These are phyloP conservation scores for Antitrichia curtipendula DNA, from an alignment of 225 moss, liverwort and hornwort genomes.

Conservation along the genomic window DNA sequence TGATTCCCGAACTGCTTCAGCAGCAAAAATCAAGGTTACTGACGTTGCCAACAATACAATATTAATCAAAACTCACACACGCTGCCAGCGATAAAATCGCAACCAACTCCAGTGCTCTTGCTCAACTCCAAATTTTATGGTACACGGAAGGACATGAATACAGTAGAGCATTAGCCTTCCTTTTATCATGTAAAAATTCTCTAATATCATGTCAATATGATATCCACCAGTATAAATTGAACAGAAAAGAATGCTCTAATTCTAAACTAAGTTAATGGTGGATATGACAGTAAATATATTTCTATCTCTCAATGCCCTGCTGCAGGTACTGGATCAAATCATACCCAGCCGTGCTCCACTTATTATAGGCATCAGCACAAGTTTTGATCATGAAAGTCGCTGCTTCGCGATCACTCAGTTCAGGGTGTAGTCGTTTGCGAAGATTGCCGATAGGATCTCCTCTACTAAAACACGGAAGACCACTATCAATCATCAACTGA, in stretches of 20 bases:
- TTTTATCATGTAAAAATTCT: neutral
- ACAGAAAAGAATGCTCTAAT: neutral
- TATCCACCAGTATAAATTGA: slow-evolving; percentile 1
- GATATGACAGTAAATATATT: neutral
- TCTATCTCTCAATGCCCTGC: slow-evolving; percentile 75
- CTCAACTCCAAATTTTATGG: neutral
- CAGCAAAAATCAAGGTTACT: neutral
- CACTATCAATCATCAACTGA: slow-evolving; percentile 71
- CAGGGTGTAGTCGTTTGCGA: slow-evolving; percentile 75
- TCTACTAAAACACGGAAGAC: slow-evolving; percentile 81
- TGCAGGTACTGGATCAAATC: slow-evolving; percentile 85
- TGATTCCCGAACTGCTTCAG: neutral
- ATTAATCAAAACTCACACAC: neutral
- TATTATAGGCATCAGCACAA: slow-evolving; percentile 82
- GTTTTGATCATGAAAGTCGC: slow-evolving; percentile 85
- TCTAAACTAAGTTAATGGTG: slow-evolving; percentile 5
- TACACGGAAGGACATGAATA: neutral
- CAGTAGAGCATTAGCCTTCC: neutral
- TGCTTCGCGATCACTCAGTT: slow-evolving; percentile 72
- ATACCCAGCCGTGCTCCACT: slow-evolving; percentile 84
- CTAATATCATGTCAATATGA: neutral
- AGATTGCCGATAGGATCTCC: slow-evolving; percentile 84
- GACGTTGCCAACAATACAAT: neutral
- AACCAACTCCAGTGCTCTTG: neutral
- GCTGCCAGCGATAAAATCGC: neutral